A percentile compares a stretch with the other conserved stretches of the same genome.
Conservation (phyloP, 148 eudicot species). For the Vaccinium darrowii region DNA sequence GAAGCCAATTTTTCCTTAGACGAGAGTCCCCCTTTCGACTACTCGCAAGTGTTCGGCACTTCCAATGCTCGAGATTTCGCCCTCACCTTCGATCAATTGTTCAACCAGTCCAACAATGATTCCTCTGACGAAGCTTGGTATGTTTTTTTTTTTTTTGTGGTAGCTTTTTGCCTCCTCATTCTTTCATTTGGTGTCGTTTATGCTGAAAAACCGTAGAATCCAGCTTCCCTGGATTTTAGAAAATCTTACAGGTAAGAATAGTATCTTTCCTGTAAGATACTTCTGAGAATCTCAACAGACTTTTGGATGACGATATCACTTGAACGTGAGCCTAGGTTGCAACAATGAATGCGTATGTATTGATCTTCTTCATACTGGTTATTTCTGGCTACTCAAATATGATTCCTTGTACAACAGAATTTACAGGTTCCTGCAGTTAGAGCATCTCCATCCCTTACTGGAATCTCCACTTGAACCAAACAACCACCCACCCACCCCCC, state of each 20-base stretch:
- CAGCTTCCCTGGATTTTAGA: too few relatives aligned
- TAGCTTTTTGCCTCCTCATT: not conserved
- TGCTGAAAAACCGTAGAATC: not conserved
- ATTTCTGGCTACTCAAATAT: not conserved
- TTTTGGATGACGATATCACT: too few relatives aligned
- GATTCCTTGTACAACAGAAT: not conserved
- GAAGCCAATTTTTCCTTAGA: conserved; percentile 31
- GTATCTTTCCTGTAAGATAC: too few relatives aligned
- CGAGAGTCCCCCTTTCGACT: conserved; percentile 41
- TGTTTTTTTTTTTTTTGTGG: not conserved
- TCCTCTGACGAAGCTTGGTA: conserved; percentile 79
- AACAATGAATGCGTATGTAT: not conserved
- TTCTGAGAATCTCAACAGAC: too few relatives aligned
- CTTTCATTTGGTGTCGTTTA: not conserved
- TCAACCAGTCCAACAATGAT: conserved; percentile 40
- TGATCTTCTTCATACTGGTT: not conserved
- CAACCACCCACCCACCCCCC: not conserved
- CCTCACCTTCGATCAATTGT: conserved; percentile 50
- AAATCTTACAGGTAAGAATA: too few relatives aligned
- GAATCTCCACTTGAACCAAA: not conserved
- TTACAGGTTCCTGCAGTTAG: not conserved
- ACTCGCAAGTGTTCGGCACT: conserved; percentile 68
- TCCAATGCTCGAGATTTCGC: conserved; percentile 46
- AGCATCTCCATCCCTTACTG: not conserved
- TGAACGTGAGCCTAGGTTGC: not conserved